Percentiles rank a stretch among this genome's conserved stretches.
phyloP scores from a whole-genome alignment of 164 flowering plant genomes.

The Euptelea pleiosperma region DNA sequence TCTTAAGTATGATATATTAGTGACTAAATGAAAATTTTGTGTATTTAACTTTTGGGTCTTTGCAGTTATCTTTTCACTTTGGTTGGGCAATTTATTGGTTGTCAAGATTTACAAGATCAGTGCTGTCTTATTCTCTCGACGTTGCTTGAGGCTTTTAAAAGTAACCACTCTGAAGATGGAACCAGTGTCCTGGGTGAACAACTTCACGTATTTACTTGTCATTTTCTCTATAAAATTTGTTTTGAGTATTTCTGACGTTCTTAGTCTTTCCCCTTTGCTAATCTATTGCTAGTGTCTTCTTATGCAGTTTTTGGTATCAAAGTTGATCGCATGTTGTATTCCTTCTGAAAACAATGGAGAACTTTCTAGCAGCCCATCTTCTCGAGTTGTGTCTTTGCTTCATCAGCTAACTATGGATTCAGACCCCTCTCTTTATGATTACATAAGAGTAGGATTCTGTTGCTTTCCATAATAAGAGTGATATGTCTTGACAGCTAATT shows the following conservation, averaged over 20 bases:
- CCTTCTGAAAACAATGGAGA: conserved; percentile 38
- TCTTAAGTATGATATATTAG: too few relatives aligned
- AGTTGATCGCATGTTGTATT: conserved; percentile 72
- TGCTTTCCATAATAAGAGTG: background rate
- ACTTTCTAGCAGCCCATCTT: conserved; percentile 26
- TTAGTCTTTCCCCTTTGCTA: background rate
- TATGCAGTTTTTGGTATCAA: conserved; percentile 77
- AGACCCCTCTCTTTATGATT: conserved; percentile 68
- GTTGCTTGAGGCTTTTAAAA: conserved; percentile 47
- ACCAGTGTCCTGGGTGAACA: conserved; percentile 67
- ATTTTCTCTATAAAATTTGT: background rate
- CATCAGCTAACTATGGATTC: conserved; percentile 59
- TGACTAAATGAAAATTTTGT: too few relatives aligned
- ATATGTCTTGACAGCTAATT: too few relatives aligned
- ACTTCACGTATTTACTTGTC: conserved; percentile 53
- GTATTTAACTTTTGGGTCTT: conserved; percentile 1
- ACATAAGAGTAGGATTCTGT: conserved; percentile 49
- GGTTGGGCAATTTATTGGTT: conserved; percentile 64
- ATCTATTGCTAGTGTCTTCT: background rate
- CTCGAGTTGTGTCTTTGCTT: conserved; percentile 59
- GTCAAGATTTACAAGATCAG: conserved; percentile 60
- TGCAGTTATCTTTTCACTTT: conserved; percentile 86
- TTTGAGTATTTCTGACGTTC: background rate
- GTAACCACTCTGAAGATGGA: conserved; percentile 39
- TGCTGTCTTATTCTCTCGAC: conserved; percentile 68